Percentiles rank a stretch among this genome's conserved stretches.
Conservation (phyloP, 2,329 filamentous ascomycete genomes). For the Thielaviopsis musarum region DNA sequence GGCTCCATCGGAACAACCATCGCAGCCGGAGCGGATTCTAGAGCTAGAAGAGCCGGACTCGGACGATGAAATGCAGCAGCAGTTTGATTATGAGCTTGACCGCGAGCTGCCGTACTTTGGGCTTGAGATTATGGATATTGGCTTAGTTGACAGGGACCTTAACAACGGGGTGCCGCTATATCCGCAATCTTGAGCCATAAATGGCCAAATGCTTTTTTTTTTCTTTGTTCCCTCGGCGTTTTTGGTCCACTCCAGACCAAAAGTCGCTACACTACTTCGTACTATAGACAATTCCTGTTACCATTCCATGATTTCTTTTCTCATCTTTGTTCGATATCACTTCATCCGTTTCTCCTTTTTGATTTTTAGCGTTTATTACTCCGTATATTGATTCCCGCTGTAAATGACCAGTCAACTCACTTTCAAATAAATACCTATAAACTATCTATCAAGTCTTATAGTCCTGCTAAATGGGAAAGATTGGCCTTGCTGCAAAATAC, state of each 20-base stretch:
- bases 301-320: neutral
- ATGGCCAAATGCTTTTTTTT: neutral
- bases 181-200: neutral
- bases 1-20: slow-evolving; percentile 28
- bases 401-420: too few species aligned
- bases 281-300: neutral
- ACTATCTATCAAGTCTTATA: too few species aligned
- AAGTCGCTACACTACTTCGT: neutral
- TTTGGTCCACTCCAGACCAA: neutral
- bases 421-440: too few species aligned
- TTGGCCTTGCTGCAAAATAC: too few species aligned
- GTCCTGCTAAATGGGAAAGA: too few species aligned
- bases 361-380: too few species aligned
- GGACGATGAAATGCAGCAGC: slow-evolving; percentile 22
- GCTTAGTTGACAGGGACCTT: slow-evolving; percentile 14
- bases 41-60: slow-evolving; percentile 37
- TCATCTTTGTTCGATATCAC: neutral
- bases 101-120: slow-evolving; percentile 34
- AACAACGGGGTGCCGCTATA: neutral
- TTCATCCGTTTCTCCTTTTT: neutral
- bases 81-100: slow-evolving; percentile 23
- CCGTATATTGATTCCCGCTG: too few species aligned
- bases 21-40: slow-evolving; percentile 31
- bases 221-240: neutral
- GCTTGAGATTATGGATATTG: slow-evolving; percentile 34